Base-by-base conservation (phyloP, 1,284 basidiomycete species). In the Tilletiopsis washingtonensis region DNA sequence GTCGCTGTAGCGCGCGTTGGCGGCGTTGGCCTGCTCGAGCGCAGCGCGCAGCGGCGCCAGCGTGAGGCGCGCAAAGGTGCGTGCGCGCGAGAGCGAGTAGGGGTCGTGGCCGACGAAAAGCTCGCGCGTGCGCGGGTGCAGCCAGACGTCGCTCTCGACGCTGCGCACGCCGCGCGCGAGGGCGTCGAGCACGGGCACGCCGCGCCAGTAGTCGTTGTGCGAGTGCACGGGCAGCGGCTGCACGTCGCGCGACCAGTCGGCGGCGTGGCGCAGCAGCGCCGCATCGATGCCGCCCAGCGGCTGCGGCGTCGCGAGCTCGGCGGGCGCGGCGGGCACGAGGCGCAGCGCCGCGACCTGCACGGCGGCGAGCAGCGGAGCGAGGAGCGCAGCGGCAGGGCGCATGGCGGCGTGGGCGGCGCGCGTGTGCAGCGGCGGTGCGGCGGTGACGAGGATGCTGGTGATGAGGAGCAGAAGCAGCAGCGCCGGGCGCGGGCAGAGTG, bases 91-190 rank as follows among this genome's bases (percentile, higher is more conserved):
- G 19, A 69, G 51, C 4, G 51, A 39, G n/a, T 54, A 51, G 5
- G 59, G 54, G 32, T 57, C 59, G 49, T 69, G 65, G n/a, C 64
- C 54, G 17, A 68, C 66, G 43, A 68, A 68, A 19, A 69, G 54
- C 5, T 42, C 34, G 12, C 41, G 11, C 21, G 61, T 55, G 14
- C 53, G 47, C 6, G 60, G 57, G 34, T 65, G 56, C 27, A 63
- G 56, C 65, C 65, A 68, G 1, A 65, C 54, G 36, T 69, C 66
- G 5, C 57, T 49, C 39, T 69, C 66, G 40, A 65, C 46, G 38
- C 51, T 56, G 25, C 37, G 38, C 6, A 57, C 61, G 19, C 61
- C 63, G 42, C 62, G 47, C 7, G 63, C 47, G 5, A 69, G 49
- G 0, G 62, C 66, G 3, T 62, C 59, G 39, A 56, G 62, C 5